phyloP scores from a whole-genome alignment of 1,139 yeast species.

The Scheffersomyces parashehatae region DNA sequence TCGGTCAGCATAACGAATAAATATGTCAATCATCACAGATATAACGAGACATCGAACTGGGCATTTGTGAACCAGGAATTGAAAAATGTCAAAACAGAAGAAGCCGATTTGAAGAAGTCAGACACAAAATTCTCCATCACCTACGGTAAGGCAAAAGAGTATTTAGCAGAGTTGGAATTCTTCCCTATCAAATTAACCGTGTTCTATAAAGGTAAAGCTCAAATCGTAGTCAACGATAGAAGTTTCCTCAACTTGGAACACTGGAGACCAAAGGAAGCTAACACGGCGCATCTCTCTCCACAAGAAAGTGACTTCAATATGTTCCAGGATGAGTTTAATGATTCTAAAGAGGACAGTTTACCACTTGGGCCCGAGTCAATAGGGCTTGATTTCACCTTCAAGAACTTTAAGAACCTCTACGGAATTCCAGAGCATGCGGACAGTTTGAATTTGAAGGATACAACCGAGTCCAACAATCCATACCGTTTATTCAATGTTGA shows the following conservation, averaged over 20 bases:
- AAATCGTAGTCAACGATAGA: conserved; percentile 66
- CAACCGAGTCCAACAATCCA: conserved; percentile 57
- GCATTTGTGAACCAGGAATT: conserved; percentile 41
- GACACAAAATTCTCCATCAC: conserved; percentile 25
- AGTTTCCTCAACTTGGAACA: conserved; percentile 80
- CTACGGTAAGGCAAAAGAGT: conserved; percentile 42
- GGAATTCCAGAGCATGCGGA: conserved; percentile 98
- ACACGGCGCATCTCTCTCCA: conserved; percentile 42
- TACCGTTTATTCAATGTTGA: conserved; percentile 90
- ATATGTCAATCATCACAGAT: conserved; percentile 46
- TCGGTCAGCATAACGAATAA: conserved; percentile 7
- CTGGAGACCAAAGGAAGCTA: conserved; percentile 46
- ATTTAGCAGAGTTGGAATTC: conserved; percentile 40
- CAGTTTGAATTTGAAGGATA: conserved; percentile 68
- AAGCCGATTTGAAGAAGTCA: conserved; percentile 11
- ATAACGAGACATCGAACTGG: conserved; percentile 61
- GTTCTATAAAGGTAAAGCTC: conserved; percentile 41
- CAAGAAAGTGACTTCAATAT: conserved; percentile 60
- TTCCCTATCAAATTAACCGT: conserved; percentile 58
- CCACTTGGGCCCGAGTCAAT: conserved; percentile 92
- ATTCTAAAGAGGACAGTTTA: conserved; percentile 57
- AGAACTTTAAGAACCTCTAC: conserved; percentile 62
- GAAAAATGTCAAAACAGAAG: conserved; percentile 7
- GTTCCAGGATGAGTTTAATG: conserved; percentile 62
- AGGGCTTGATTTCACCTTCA: conserved; percentile 72